Percentiles rank a stretch among this genome's conserved stretches.
Conservation (phyloP, 2,329 filamentous ascomycete species). For the Pestalotiopsis sp. region DNA sequence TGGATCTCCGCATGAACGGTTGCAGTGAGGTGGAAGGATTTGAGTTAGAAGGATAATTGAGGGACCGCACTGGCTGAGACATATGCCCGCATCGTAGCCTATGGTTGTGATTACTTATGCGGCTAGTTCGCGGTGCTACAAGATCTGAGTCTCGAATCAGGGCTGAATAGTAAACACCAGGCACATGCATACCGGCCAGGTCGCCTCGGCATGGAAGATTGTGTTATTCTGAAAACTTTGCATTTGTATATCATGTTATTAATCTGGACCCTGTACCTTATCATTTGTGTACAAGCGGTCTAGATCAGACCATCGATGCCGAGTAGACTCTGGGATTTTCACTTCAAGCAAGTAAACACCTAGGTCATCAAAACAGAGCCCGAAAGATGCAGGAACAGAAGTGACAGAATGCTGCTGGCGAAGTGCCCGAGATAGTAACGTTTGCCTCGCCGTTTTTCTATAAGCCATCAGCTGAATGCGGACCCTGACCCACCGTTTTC, state of each 20-base stretch:
- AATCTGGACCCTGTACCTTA: not conserved
- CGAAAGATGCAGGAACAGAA: not conserved
- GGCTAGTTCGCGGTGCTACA: not conserved
- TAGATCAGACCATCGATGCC: not conserved
- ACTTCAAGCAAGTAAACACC: not conserved
- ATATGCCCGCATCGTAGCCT: not conserved
- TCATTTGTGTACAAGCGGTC: not conserved
- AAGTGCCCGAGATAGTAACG: not conserved
- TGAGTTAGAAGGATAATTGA: not conserved
- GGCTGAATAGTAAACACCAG: not conserved
- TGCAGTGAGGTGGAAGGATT: not conserved
- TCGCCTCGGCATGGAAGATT: not conserved
- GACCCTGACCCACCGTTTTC: not conserved
- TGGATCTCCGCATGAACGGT: not conserved
- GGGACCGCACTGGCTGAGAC: not conserved
- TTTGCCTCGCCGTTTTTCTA: not conserved
- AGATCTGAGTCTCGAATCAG: not conserved
- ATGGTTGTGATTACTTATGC: not conserved
- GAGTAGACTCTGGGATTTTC: not conserved
- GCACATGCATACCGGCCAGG: not conserved
- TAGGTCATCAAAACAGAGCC: not conserved
- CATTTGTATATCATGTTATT: not conserved
- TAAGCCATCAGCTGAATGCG: not conserved
- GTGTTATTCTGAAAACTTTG: no score
- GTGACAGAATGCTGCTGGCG: not conserved